phyloP scores from a whole-genome alignment of 108 stramenopile genomes.

The Cyclotella distinguenda region DNA sequence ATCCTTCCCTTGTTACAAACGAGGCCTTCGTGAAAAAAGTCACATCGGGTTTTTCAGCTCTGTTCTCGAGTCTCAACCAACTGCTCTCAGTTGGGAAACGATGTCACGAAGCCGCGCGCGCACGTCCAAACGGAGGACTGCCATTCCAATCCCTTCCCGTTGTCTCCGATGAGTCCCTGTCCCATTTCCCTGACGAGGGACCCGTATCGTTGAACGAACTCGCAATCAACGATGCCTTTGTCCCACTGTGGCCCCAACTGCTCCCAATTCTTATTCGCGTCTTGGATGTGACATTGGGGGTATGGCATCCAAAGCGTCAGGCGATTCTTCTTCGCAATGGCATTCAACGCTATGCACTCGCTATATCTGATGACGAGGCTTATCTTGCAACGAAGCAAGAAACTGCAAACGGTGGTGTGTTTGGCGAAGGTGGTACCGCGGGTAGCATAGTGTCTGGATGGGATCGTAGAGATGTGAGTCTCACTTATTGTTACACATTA shows the following conservation, averaged over 20 bases:
- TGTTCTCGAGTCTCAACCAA: conserved; percentile 82
- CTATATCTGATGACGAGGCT: conserved; percentile 91
- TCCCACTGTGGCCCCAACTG: conserved; percentile 84
- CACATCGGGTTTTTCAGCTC: conserved; percentile 44
- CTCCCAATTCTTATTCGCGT: conserved; percentile 62
- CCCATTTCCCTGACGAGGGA: conserved; percentile 78
- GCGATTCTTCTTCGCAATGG: conserved; percentile 57
- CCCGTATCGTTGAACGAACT: conserved; percentile 80
- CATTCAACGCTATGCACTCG: conserved; percentile 75
- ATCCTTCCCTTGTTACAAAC: conserved; percentile 70
- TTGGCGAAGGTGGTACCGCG: conserved; percentile 89
- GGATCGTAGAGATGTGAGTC: conserved; percentile 59
- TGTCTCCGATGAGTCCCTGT: conserved; percentile 24
- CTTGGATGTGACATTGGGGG: conserved; percentile 58
- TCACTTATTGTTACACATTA: background rate
- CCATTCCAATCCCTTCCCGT: conserved; percentile 49
- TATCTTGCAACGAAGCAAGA: conserved; percentile 76
- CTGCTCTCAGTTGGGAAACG: conserved; percentile 85
- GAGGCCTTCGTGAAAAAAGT: conserved; percentile 63
- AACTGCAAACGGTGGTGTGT: conserved; percentile 68
- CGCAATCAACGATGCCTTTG: conserved; percentile 81
- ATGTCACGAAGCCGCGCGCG: conserved; percentile 83
- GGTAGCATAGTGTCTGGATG: conserved; percentile 79
- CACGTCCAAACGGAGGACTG: conserved; percentile 56
- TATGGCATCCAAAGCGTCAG: conserved; percentile 79